Base-by-base conservation (phyloP, 805 yeast genomes). In the Candida caryicola region DNA sequence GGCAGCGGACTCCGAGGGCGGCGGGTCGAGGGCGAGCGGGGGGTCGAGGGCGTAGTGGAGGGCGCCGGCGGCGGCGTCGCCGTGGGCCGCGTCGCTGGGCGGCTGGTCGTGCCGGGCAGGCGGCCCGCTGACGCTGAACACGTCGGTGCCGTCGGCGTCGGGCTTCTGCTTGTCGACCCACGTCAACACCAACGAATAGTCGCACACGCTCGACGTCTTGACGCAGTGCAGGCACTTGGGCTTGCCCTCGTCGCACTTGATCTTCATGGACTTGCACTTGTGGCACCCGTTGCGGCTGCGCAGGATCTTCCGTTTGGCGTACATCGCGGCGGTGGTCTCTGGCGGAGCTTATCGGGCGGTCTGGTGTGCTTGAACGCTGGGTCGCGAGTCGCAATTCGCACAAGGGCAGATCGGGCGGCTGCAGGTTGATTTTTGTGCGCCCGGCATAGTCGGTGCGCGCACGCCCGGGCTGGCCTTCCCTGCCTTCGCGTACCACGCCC, bases 191-290 rank as follows among this genome's bases (percentile, higher is more conserved):
- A 84, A 49, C 3, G 81, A 64, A 47, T 84, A 85, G 51, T 82
- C 89, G 58, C 93, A 84, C 12, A 59, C 56, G 7, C 50, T 39
- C 1, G 60, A 57, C 2, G 71, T 57, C 43, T 74, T 77, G 1
- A 51, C 29, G 53, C 95, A 85, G 40, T 73, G 68, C 0, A 71
- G 49, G 50, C 95, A 85, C 0, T 51, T 43, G 0, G 93, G 93
- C 51, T 79, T 81, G 14, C 37, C 44, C 54, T 84, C 91, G 48
- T 81, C 82, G 52, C 95, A 85, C 56, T 85, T 83, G 25, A 79
- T 72, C 53, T 81, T 82, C 21, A 76, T 59, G 30, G 69, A 64
- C 52, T 80, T 81, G 57, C 89, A 81, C 27, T 73, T 66, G 44
- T 72, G 79, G 45, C 87, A 81, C 0, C 86, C 86, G 21, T 60